phyloP scores from a whole-genome alignment of 345 rosid genomes.

The Garcia nutans region DNA sequence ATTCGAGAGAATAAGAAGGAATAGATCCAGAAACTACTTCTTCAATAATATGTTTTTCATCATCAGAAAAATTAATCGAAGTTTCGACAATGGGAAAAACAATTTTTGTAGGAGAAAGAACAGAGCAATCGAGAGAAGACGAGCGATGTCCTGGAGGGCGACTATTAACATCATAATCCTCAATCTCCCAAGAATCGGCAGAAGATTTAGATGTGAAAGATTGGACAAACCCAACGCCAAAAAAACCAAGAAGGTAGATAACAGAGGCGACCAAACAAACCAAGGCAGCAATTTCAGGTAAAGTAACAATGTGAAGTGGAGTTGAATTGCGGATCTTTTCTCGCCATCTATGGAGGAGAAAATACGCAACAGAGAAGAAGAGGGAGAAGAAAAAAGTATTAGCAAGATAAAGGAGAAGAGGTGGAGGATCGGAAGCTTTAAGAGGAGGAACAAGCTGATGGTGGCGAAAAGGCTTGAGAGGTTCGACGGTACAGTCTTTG shows the following conservation, averaged over 20 bases:
- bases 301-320: conserved; percentile 76
- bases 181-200: conserved; percentile 9
- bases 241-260: conserved; percentile 51
- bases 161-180: conserved; percentile 2
- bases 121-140: background rate
- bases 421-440: conserved; percentile 72
- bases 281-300: conserved; percentile 70
- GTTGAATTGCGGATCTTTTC: conserved; percentile 83
- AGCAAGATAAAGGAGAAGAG: conserved; percentile 52
- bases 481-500: conserved; percentile 3
- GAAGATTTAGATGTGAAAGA: conserved; percentile 39
- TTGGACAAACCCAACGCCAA: conserved; percentile 84
- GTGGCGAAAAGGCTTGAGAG: background rate
- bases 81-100: background rate
- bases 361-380: conserved; percentile 52
- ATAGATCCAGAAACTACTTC: conserved; percentile 35
- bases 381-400: conserved; percentile 46
- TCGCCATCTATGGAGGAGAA: conserved; percentile 72
- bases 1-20: conserved; percentile 42
- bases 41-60: conserved; percentile 36
- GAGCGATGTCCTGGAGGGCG: background rate
- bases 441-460: conserved; percentile 22
- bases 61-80: conserved; percentile 12
- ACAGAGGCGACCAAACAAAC: conserved; percentile 47
- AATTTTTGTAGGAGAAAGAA: background rate